Evolutionary conservation across 2,329 filamentous ascomycete species (phyloP).

Genomic region (Trichoderma arundinaceum): DNA sequence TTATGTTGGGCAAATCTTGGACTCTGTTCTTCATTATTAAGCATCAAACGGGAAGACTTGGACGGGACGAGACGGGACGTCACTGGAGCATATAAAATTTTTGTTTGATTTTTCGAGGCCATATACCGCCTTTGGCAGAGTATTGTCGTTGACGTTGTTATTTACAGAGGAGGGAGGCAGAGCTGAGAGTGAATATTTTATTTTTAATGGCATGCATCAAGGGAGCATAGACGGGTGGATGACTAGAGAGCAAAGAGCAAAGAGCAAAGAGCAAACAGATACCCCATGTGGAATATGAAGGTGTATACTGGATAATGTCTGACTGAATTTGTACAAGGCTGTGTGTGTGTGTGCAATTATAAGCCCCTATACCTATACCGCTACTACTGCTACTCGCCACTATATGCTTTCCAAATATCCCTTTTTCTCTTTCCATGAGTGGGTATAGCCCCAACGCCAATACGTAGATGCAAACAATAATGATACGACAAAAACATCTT

Average conservation of each 20-base stretch:
- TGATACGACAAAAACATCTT: background rate
- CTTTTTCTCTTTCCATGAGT: conserved; percentile 4
- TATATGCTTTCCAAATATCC: too few relatives aligned
- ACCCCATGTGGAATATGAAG: conserved; percentile 21
- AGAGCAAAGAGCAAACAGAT: too few relatives aligned
- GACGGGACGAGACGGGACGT: background rate
- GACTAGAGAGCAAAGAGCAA: conserved; percentile 3
- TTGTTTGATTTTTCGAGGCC: background rate
- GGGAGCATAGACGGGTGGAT: conserved; percentile 22
- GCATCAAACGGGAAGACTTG: background rate
- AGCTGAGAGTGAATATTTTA: background rate
- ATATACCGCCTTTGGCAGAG: background rate
- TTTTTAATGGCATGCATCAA: conserved; percentile 1
- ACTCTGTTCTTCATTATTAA: background rate
- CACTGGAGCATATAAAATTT: background rate
- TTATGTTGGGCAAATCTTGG: background rate
- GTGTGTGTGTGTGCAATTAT: background rate
- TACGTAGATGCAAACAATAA: conserved; percentile 8
- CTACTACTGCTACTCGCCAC: too few relatives aligned
- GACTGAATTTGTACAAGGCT: background rate
- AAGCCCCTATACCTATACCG: background rate
- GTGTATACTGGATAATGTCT: conserved; percentile 10
- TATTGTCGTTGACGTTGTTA: background rate
- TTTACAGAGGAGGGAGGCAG: background rate
- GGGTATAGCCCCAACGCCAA: conserved; percentile 28